Base-by-base conservation (phyloP, 2,329 filamentous ascomycete genomes). In the Westerdykella ornata region DNA sequence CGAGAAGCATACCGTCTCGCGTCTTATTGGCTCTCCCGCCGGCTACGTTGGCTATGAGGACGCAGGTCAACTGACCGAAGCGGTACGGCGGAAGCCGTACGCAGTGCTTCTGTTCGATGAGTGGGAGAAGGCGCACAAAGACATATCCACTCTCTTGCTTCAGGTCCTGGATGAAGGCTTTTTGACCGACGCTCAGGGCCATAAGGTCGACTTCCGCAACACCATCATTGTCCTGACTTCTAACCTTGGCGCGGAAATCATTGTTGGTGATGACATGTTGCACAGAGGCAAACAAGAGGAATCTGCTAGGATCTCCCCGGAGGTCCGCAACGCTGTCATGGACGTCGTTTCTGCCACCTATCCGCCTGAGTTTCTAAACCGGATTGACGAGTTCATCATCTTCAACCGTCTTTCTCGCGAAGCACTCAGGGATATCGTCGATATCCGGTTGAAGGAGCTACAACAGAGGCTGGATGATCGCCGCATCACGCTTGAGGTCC, bases 41-140 rank as follows among this genome's bases (percentile, higher is more conserved):
- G 90, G 90, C 16, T 97, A 97, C 59, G 85, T 97, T 18, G 92
- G 92, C 8, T 97, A 97, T 60, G 92, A 98, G 35, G 92, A 97
- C 59, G 89, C 90, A 3, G 92, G 92, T 1, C 92, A 97, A 67
- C 76, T 98, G 9, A 97, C 92, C 1, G 92, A 98, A 68, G 89
- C 90, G 4, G 88, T 98, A 3, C 80, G 92, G 42, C 79, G 92
- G 45, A 97, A 97, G 65, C 92, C 92, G 0, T 97, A 97, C 54
- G 89, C 90, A 0, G 88, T 98, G 0, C 75, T 98, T 0, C 75
- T 98, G 1, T 94, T 98, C 54, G 92, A 98, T 63, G 92, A 97
- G 63, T 97, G 96, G 54, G 92, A 98, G 62, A 97, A 98, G 64
- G 92, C 90, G 0, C 92, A 97, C 62, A 83, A 87, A 40, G 92